Evolutionary conservation across 192 early-diverging fungal genomes (phyloP).

Genomic region (Coemansia sp.): DNA sequence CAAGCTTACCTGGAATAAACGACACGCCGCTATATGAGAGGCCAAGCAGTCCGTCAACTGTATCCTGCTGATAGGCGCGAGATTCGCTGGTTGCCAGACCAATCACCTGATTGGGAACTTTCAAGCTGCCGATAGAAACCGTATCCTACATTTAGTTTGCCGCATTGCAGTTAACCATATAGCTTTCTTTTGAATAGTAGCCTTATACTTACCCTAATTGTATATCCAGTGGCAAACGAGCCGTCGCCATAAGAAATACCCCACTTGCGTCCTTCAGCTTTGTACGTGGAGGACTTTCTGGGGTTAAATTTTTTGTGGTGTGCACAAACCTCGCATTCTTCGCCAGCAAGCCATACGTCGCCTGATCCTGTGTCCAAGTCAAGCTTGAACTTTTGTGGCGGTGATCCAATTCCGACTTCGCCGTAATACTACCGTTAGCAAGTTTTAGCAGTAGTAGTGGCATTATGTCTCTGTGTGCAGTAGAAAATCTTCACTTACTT

Average conservation of each 20-base stretch:
- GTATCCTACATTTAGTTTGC: constrained; percentile 39
- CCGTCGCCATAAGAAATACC: constrained; percentile 64
- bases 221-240: constrained; percentile 54
- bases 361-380: constrained; percentile 71
- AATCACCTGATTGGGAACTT: constrained; percentile 58
- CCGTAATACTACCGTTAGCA: constrained; percentile 60
- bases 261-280: constrained; percentile 60
- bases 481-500: constrained; percentile 19
- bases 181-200: background rate
- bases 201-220: constrained; percentile 23
- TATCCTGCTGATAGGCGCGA: constrained; percentile 55
- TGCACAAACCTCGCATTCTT: constrained; percentile 46
- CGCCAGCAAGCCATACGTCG: constrained; percentile 66
- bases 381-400: constrained; percentile 66
- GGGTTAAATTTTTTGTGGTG: constrained; percentile 54
- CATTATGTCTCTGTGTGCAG: too few species aligned
- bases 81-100: constrained; percentile 63
- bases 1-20: constrained; percentile 50
- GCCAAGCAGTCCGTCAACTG: constrained; percentile 68
- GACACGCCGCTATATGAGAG: constrained; percentile 58
- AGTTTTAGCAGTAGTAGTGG: background rate
- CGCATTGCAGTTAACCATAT: background rate
- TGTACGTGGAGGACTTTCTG: constrained; percentile 56
- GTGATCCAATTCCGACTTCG: constrained; percentile 62
- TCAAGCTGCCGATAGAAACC: constrained; percentile 57